Conservation (phyloP, 2,329 filamentous ascomycete species). For the Juglanconis oblonga region DNA sequence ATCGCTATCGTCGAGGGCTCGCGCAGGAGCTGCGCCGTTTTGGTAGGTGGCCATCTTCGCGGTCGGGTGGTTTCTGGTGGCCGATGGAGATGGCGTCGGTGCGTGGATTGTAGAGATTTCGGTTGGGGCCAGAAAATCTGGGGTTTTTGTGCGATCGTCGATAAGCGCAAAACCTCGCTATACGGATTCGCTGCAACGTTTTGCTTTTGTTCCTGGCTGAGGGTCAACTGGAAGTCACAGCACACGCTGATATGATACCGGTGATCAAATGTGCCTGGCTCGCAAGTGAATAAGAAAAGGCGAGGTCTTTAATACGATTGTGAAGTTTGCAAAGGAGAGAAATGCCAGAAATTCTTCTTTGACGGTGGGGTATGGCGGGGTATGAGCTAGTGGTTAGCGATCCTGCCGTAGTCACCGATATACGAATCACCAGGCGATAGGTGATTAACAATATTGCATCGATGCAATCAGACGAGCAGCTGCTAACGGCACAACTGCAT, state of each 20-base stretch:
- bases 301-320: too few species aligned
- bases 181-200: not conserved
- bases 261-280: not conserved
- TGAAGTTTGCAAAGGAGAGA: too few species aligned
- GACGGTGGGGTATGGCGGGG: not conserved
- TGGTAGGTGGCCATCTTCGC: constrained; percentile 59
- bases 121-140: constrained; percentile 12
- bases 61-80: constrained; percentile 31
- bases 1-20: constrained; percentile 75
- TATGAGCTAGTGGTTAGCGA: not conserved
- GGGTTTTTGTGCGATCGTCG: constrained; percentile 14
- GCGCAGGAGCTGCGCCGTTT: constrained; percentile 58
- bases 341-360: not conserved
- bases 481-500: too few species aligned
- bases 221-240: not conserved
- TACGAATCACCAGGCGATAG: too few species aligned
- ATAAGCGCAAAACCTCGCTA: constrained; percentile 19
- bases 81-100: constrained; percentile 22
- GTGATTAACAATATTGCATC: too few species aligned
- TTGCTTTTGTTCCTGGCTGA: not conserved
- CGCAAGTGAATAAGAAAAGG: too few species aligned
- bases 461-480: too few species aligned
- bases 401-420: too few species aligned
- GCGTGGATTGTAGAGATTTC: constrained; percentile 28
- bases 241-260: not conserved